These are phyloP conservation scores for Xylaria arbuscula DNA, from an alignment of 2,329 filamentous ascomycete genomes.

Conservation along the genomic window DNA sequence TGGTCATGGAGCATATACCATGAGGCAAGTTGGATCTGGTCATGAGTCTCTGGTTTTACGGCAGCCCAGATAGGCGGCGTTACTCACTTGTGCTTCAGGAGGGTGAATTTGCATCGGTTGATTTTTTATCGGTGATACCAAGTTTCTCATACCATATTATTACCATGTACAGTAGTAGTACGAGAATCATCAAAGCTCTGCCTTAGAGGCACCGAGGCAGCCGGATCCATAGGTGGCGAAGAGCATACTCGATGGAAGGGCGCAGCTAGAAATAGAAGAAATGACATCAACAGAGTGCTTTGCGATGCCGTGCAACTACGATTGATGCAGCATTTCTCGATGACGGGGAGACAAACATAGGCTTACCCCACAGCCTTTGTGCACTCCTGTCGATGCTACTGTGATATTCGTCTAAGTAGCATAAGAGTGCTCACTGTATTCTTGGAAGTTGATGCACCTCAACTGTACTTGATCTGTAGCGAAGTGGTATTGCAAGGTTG, in stretches of 20 bases:
- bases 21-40: conserved; percentile 33
- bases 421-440: neutral
- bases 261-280: conserved; percentile 28
- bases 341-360: neutral
- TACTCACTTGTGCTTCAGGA: conserved; percentile 25
- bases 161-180: conserved; percentile 35
- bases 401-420: neutral
- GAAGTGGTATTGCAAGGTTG: too few species aligned
- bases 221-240: neutral
- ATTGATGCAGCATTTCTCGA: neutral
- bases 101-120: conserved; percentile 31
- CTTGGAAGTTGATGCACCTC: too few species aligned
- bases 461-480: too few species aligned
- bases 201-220: conserved; percentile 1
- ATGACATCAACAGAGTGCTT: neutral
- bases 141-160: conserved; percentile 12
- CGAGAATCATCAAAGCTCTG: conserved; percentile 17
- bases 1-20: conserved; percentile 16
- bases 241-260: conserved; percentile 11
- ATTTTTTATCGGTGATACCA: conserved; percentile 34
- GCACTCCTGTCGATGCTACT: neutral
- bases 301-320: neutral
- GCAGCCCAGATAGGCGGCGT: conserved; percentile 34
- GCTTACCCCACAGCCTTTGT: neutral
- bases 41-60: conserved; percentile 33